Base-by-base conservation (phyloP, 805 yeast species). In the Starmera dryadoides region DNA sequence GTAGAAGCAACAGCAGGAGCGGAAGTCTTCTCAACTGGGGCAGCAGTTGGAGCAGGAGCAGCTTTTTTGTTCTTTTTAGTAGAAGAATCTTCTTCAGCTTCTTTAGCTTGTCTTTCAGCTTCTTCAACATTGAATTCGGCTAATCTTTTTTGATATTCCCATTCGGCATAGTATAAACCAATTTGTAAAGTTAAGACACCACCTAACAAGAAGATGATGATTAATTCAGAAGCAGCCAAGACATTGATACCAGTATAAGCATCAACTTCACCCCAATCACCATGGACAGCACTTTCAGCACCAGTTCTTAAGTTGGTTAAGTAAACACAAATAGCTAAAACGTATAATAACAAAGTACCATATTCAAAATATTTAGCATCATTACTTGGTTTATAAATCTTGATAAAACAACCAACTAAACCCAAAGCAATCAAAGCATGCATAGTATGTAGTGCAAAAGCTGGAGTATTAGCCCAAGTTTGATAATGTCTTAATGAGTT, bases 261-360 rank as follows among this genome's bases (percentile, higher is more conserved):
- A 53, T 85, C 86, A 37, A 93, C 95, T 37, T 91, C 98, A 48
- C 96, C 98, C 98, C 98, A 91, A 43, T 77, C 69, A 33, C 88
- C 89, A 42, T 73, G 61, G 21, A 77, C 50, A 39, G 86, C 76
- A 41, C 89, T 76, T 49, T 73, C 73, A 30, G 81, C 68, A 39
- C 98, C 98, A 38, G 84, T 77, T 55, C 86, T 75, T 49, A 91
- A 69, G 65, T 93, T 93, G 45, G 96, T 83, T 53, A 91, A 66
- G 62, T 88, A 93, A 51, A 91, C 75, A 52, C 91, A 78, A 34
- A 84, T 63, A 16, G 83, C 84, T 29, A 80, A 65, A 59, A 88
- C 81, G 57, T 74, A 75, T 42, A 86, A 71, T n/a, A 77, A 78
- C 49, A 89, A 67, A 10, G 94, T 69, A 33, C 89, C 95, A 51